Conservation (phyloP, 2,329 filamentous ascomycete genomes). For the Alternaria viburni region DNA sequence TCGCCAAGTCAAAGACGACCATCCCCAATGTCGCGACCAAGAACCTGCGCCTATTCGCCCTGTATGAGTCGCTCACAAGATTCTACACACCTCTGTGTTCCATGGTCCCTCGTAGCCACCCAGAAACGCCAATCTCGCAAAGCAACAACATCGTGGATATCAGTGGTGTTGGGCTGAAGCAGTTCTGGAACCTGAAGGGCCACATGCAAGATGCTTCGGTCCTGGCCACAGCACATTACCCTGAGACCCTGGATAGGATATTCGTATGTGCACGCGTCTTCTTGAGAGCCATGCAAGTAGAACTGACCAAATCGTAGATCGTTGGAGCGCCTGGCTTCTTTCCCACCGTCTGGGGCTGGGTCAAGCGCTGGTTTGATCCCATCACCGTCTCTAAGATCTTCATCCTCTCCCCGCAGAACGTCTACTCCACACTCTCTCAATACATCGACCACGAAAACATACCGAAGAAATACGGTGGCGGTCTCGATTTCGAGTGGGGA, state of each 20-base stretch:
- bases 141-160: constrained; percentile 97
- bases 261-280: constrained; percentile 58
- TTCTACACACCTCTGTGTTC: constrained; percentile 88
- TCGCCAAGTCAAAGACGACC: constrained; percentile 60
- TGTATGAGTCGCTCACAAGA: constrained; percentile 90
- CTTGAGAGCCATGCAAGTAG: neutral
- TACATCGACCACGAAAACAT: constrained; percentile 87
- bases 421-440: constrained; percentile 74
- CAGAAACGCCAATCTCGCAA: constrained; percentile 85
- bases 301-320: constrained; percentile 58
- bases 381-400: constrained; percentile 93
- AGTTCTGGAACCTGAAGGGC: constrained; percentile 92
- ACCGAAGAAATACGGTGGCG: constrained; percentile 86
- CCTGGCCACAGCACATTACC: constrained; percentile 91
- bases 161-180: constrained; percentile 82
- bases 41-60: constrained; percentile 83
- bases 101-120: constrained; percentile 74
- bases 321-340: constrained; percentile 92
- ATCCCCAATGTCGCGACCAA: constrained; percentile 74
- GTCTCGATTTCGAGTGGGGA: constrained; percentile 82
- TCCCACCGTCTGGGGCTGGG: constrained; percentile 91
- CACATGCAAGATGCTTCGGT: constrained; percentile 94
- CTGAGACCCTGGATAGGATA: constrained; percentile 87
- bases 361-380: constrained; percentile 91
- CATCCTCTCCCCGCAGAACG: constrained; percentile 76